These are phyloP conservation scores for Botrytis aclada DNA, from an alignment of 2,329 filamentous ascomycete species.

Conservation along the genomic window DNA sequence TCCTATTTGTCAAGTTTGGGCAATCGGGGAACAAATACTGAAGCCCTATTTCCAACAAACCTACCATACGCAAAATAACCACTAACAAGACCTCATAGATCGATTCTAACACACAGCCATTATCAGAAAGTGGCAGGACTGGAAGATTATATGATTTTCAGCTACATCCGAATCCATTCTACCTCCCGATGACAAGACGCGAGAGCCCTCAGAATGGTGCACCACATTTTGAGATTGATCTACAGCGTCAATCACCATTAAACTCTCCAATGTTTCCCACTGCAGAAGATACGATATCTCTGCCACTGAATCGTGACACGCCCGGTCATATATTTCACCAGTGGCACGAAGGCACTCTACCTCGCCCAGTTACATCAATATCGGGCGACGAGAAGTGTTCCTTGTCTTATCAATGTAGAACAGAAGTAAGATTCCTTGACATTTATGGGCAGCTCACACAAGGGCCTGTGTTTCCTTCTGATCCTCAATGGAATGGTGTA, in stretches of 20 bases:
- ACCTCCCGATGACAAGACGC: slow-evolving; percentile 39
- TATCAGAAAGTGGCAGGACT: background rate
- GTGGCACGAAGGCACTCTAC: background rate
- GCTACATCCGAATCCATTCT: slow-evolving; percentile 62
- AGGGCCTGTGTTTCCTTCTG: slow-evolving; percentile 31
- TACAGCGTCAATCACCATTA: background rate
- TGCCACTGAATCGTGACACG: background rate
- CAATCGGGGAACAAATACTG: background rate
- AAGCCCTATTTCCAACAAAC: background rate
- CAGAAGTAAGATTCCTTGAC: slow-evolving; percentile 35
- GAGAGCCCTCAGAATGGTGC: background rate
- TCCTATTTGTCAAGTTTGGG: background rate
- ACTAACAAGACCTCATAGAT: background rate
- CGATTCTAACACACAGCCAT: background rate
- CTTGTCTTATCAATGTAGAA: slow-evolving; percentile 31
- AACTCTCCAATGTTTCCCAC: background rate
- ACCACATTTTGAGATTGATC: background rate
- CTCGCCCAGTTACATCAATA: background rate
- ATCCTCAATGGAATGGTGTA: slow-evolving; percentile 6
- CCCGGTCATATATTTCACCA: background rate
- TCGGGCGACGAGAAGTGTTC: slow-evolving; percentile 4
- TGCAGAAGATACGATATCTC: background rate
- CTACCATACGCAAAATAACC: background rate
- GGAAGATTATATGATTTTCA: slow-evolving; percentile 51
- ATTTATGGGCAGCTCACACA: slow-evolving; percentile 31